A percentile compares a stretch with the other conserved stretches of the same genome.
phyloP scores from a whole-genome alignment of 768 basidiomycete genomes.

The Mycena floridula region DNA sequence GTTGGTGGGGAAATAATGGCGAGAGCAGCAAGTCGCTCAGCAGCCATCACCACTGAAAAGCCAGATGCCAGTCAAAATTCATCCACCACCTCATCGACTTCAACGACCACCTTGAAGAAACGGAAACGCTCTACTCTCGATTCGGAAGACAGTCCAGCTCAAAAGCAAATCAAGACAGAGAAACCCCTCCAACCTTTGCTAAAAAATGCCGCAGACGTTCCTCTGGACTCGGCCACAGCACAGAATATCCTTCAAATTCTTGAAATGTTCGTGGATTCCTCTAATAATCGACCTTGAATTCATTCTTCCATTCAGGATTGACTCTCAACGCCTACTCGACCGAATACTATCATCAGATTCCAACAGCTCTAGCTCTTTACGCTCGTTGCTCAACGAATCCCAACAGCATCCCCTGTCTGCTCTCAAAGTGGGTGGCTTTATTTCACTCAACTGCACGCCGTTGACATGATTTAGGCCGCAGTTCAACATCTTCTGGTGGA shows the following conservation, averaged over 20 bases:
- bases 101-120: constrained; percentile 43
- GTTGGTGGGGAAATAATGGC: constrained; percentile 43
- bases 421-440: constrained; percentile 42
- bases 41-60: constrained; percentile 30
- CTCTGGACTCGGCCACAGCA: constrained; percentile 37
- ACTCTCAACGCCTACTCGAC: constrained; percentile 73
- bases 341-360: constrained; percentile 62
- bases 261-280: constrained; percentile 41
- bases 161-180: constrained; percentile 44
- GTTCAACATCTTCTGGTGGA: constrained; percentile 64
- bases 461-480: constrained; percentile 39
- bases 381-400: constrained; percentile 49
- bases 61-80: constrained; percentile 28
- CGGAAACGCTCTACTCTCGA: constrained; percentile 53
- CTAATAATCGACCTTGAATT: too few relatives aligned
- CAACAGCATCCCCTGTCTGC: constrained; percentile 47
- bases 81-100: constrained; percentile 13
- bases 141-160: constrained; percentile 37
- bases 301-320: constrained; percentile 40
- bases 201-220: constrained; percentile 39
- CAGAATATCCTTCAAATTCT: constrained; percentile 50
- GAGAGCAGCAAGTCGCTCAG: constrained; percentile 67
- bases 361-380: constrained; percentile 41
- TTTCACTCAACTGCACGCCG: constrained; percentile 10
- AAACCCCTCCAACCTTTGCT: constrained; percentile 14